Evolutionary conservation across 2,329 filamentous ascomycete genomes (phyloP).

Genomic region (Cephalotrichum gorgonifer): DNA sequence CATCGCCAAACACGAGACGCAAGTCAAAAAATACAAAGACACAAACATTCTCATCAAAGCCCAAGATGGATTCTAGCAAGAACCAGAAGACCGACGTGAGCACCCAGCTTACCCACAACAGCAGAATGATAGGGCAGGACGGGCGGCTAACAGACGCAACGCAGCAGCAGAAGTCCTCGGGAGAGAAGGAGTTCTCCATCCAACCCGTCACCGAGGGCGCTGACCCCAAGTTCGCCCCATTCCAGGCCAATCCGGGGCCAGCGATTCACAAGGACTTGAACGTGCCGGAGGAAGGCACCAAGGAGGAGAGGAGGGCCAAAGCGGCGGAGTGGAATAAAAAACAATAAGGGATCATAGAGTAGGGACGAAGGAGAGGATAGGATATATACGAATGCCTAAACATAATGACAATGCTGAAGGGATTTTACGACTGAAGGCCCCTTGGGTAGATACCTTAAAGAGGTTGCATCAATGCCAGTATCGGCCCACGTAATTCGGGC

Average conservation of each 20-base stretch:
- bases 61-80: not conserved
- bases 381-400: not conserved
- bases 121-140: not conserved
- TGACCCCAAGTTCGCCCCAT: slow-evolving; percentile 38
- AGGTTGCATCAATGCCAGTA: not conserved
- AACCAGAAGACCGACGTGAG: not conserved
- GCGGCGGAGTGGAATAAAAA: slow-evolving; percentile 53
- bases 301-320: slow-evolving; percentile 57
- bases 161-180: slow-evolving; percentile 10
- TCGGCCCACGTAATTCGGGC: not conserved
- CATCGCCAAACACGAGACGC: not conserved
- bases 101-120: not conserved
- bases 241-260: slow-evolving; percentile 48
- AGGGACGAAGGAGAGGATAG: not conserved
- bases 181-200: slow-evolving; percentile 33
- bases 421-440: not conserved
- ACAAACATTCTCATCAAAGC: not conserved
- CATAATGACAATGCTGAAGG: not conserved
- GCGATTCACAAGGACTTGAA: slow-evolving; percentile 43
- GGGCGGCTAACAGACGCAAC: slow-evolving; percentile 7
- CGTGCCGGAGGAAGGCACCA: slow-evolving; percentile 46
- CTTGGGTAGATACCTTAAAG: too few species aligned
- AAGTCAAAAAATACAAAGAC: not conserved
- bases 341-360: slow-evolving; percentile 18
- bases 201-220: slow-evolving; percentile 32